Evolutionary conservation across 2,329 filamentous ascomycete species (phyloP), one percentile per base, ranked within the genome.

Genomic region (Emergomyces orientalis): DNA sequence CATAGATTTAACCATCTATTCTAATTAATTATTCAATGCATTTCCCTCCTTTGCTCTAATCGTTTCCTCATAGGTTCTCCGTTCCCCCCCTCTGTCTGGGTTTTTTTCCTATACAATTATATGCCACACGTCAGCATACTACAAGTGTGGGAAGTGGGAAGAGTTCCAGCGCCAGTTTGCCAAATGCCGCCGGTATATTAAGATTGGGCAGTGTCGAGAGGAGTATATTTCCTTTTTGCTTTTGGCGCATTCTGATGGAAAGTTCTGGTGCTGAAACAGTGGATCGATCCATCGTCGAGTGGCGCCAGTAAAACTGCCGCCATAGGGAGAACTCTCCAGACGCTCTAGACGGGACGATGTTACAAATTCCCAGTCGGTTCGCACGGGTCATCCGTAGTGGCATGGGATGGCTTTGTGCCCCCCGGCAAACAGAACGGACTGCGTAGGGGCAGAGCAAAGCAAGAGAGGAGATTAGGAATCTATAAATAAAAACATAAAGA

Each of bases 111-210:
- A n/a, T n/a, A n/a, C n/a, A n/a, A n/a, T n/a, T n/a, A n/a, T n/a
- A n/a, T n/a, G n/a, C n/a, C n/a, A n/a, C 39, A 41, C 37, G 37
- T 39, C 37, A 39, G 94, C 94, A 61, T 97, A 97, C 79, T 99
- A 96, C 79, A 87, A 96, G 76, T 99, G 94, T 75, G 93, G 93
- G 65, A 97, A 96, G 74, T 99, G 94, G 94, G 94, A 99, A 76
- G 90, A 97, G 77, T 97, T 86, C 74, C 92, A 93, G 47, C 86
- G 94, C 65, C 93, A 99, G 74, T 99, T 99, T 76, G 94, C 94
- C 69, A 99, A 99, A 78, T 99, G 94, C 78, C 88, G 94, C 68
- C 88, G 94, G 67, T 99, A 39, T 39, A 39, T 14, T n/a, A n/a
- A n/a, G n/a, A n/a, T n/a, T n/a, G n/a, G n/a, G n/a, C n/a, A n/a